Base-by-base conservation (phyloP, 768 basidiomycete species). In the Strobilomyces echinocephalus region DNA sequence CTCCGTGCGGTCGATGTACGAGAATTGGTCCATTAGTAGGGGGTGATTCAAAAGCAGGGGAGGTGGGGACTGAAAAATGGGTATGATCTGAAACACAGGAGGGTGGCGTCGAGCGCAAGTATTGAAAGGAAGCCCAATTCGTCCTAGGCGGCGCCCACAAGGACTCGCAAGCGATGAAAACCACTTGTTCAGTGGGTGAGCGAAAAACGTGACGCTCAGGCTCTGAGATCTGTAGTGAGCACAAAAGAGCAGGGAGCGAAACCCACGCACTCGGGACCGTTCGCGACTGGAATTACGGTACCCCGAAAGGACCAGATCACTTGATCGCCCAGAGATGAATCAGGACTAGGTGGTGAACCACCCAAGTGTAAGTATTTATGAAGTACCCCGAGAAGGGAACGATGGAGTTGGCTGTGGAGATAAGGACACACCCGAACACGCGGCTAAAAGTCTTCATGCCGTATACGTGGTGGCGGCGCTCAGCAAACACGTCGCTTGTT, bases 1-100 rank as follows among this genome's bases (percentile, higher is more conserved):
- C 46, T 71, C 69, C 15, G 65, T 59, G 49, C 51, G 60, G 20
- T 69, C 63, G 52, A 67, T 53, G 48, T 58, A 64, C 0, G 24
- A 15, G 20, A 56, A 47, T 36, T 36, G 38, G 11, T 65, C 55
- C 67, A 69, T 63, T 30, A 18, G 21, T 8, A 4, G 2, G 11
- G 21, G 3, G 12, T 30, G 34, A 18, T 18, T 34, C 30, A 11
- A 2, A 16, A 30, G 30, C 6, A 30, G 30, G 14, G 42, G 39
- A 21, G 20, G 5, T 40, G 41, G 41, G 8, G 4, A 14, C 7
- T 26, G 39, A 9, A 4, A 20, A 10, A 9, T 4, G 8, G 39
- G 39, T 39, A 39, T 8, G 12, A 39, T 20, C n/a, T 3, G 39
- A 12, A 9, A n/a, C 1, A 21, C 6, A 26, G 30, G 26, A n/a